phyloP scores from a whole-genome alignment of 257 asterid species.

The Nicotiana tabacum region DNA sequence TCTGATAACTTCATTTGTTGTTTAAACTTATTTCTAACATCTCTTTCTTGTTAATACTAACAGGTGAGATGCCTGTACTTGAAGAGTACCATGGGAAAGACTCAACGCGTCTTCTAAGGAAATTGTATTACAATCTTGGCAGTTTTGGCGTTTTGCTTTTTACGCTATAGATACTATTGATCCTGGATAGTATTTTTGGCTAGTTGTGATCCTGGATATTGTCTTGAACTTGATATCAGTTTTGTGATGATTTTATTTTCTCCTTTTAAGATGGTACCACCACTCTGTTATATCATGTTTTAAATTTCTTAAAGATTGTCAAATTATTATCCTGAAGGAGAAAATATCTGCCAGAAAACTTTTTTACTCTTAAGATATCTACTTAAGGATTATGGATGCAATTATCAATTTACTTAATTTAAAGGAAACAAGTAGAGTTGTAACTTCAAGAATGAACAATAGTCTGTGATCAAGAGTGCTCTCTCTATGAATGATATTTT shows the following conservation, averaged over 20 bases:
- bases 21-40: background rate
- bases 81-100: slow-evolving; percentile 19
- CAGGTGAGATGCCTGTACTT: slow-evolving; percentile 16
- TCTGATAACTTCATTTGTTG: background rate
- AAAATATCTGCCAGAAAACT: background rate
- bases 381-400: no score
- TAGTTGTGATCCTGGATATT: background rate
- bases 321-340: background rate
- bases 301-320: background rate
- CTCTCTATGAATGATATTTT: no score
- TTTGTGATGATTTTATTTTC: background rate
- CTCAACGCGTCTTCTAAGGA: slow-evolving; percentile 13
- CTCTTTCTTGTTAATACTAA: background rate
- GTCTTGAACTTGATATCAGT: background rate
- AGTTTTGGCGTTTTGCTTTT: background rate
- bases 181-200: background rate
- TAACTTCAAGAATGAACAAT: no score
- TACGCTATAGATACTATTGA: background rate
- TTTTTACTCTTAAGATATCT: background rate
- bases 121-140: background rate
- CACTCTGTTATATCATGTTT: background rate
- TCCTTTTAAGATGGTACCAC: background rate
- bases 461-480: no score
- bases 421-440: no score
- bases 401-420: no score